Evolutionary conservation across 441 rosid genomes (phyloP), one percentile per base, ranked within the genome.

Genomic region (Euphorbia celastroides): DNA sequence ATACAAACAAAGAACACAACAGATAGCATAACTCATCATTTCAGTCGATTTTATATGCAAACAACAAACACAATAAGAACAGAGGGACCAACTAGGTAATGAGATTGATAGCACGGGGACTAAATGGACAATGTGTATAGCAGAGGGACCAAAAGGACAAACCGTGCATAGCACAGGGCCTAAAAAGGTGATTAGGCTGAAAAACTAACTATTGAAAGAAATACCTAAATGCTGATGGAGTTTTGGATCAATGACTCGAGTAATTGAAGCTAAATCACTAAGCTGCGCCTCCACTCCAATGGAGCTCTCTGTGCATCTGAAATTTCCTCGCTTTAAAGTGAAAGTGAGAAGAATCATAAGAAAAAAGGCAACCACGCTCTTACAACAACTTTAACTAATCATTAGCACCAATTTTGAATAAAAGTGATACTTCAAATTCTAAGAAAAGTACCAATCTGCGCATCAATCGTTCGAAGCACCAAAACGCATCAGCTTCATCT

Each of bases 401-500:
- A 34, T 17, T 17, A 60, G 20, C 36, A 0, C 0, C 13, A 23
- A 12, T 28, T 64, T 42, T 10, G 17, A 9, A 11, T 7, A 48
- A 7, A 44, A 23, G 14, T 6, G 17, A 3, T 44, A n/a, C n/a
- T n/a, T n/a, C n/a, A n/a, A n/a, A n/a, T n/a, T n/a, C n/a, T n/a
- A n/a, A n/a, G n/a, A n/a, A n/a, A n/a, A n/a, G n/a, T 80, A 93
- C 99, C 90, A 91, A 73, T 85, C 88, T 89, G 65, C 86, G 88
- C 99, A 93, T 93, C 57, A 90, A 90, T 72, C 74, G 96, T 81
- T 93, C 89, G 75, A 86, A 93, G 83, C 99, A 93, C 97, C 99
- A 93, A 74, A 81, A 93, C 55, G 97, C 96, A 74, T 93, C 97
- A 10, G 90, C 97, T 80, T 93, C 99, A 63, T 93, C 71, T 75